Evolutionary conservation across 2,329 filamentous ascomycete species (phyloP).

Genomic region (Aspergillus nomiae): DNA sequence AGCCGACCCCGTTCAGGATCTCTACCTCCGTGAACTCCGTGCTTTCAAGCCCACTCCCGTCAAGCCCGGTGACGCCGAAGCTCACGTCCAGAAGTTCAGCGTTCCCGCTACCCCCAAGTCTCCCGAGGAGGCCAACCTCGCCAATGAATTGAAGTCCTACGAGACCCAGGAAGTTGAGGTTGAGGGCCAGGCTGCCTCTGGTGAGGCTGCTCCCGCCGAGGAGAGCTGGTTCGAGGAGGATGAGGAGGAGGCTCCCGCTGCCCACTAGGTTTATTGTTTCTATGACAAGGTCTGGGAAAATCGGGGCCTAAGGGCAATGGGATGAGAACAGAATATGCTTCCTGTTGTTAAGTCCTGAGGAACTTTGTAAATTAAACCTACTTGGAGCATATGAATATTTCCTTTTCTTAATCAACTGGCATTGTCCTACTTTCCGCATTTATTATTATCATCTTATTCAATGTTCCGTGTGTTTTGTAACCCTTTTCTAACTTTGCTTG

Average conservation of each 20-base stretch:
- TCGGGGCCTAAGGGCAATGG: slow-evolving; percentile 28
- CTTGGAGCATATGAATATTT: slow-evolving; percentile 28
- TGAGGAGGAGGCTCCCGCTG: slow-evolving; percentile 52
- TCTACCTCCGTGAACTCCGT: slow-evolving; percentile 96
- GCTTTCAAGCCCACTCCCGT: slow-evolving; percentile 84
- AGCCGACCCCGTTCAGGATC: slow-evolving; percentile 97
- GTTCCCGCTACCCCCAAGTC: slow-evolving; percentile 79
- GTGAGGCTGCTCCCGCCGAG: slow-evolving; percentile 62
- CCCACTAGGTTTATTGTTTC: slow-evolving; percentile 41
- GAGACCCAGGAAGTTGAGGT: slow-evolving; percentile 92
- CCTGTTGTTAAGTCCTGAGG: slow-evolving; percentile 21
- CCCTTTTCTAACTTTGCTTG: neutral
- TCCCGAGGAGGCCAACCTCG: slow-evolving; percentile 92
- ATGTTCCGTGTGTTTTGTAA: neutral
- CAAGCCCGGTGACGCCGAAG: slow-evolving; percentile 85
- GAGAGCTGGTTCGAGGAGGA: slow-evolving; percentile 84
- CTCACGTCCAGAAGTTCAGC: slow-evolving; percentile 85
- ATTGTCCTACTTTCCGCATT: neutral
- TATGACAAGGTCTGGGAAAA: slow-evolving; percentile 31
- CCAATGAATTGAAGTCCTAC: slow-evolving; percentile 89
- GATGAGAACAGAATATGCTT: slow-evolving; percentile 27
- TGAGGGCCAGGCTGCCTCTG: slow-evolving; percentile 74
- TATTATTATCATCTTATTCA: neutral
- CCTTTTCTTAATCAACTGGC: slow-evolving; percentile 8
- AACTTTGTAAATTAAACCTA: slow-evolving; percentile 33